These are phyloP conservation scores for Hortiboletus rubellus DNA, from an alignment of 1,284 basidiomycete genomes.

Conservation along the genomic window DNA sequence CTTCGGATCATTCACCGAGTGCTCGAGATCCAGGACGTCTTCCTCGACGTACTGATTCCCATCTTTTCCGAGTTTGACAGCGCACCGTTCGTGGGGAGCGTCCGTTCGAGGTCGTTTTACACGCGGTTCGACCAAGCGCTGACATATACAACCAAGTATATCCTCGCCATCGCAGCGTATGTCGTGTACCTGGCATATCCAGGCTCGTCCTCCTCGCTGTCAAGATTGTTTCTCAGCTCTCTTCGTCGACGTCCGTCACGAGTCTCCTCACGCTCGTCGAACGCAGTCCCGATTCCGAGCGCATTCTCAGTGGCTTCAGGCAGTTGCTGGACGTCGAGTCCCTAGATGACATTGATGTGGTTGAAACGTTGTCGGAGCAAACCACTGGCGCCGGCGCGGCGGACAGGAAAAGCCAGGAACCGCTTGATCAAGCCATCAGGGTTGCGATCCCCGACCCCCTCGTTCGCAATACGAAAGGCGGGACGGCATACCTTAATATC, in stretches of 20 bases:
- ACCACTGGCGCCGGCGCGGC: slow-evolving; percentile 71
- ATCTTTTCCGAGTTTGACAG: slow-evolving; percentile 68
- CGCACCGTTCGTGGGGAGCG: slow-evolving; percentile 50
- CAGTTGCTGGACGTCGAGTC: slow-evolving; percentile 66
- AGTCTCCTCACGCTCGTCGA: slow-evolving; percentile 82
- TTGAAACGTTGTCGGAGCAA: slow-evolving; percentile 61
- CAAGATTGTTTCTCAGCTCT: slow-evolving; percentile 77
- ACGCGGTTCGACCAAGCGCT: slow-evolving; percentile 80
- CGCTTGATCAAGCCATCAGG: slow-evolving; percentile 70
- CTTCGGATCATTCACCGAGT: slow-evolving; percentile 83
- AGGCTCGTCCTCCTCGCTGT: slow-evolving; percentile 76
- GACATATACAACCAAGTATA: slow-evolving; percentile 72
- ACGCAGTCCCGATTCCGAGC: slow-evolving; percentile 79
- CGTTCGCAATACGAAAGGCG: slow-evolving; percentile 71
- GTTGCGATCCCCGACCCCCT: slow-evolving; percentile 86
- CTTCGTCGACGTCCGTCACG: slow-evolving; percentile 55
- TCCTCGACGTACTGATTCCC: slow-evolving; percentile 87
- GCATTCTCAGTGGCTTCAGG: slow-evolving; percentile 84
- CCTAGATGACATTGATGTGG: slow-evolving; percentile 55
- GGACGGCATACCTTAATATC: slow-evolving; percentile 76
- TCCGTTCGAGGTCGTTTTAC: slow-evolving; percentile 68
- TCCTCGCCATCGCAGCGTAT: slow-evolving; percentile 84
- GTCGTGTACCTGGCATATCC: slow-evolving; percentile 72
- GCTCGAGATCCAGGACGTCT: slow-evolving; percentile 85
- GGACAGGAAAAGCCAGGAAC: slow-evolving; percentile 47